These are phyloP conservation scores for Adansonia digitata DNA, from an alignment of 345 rosid species.

Conservation along the genomic window DNA sequence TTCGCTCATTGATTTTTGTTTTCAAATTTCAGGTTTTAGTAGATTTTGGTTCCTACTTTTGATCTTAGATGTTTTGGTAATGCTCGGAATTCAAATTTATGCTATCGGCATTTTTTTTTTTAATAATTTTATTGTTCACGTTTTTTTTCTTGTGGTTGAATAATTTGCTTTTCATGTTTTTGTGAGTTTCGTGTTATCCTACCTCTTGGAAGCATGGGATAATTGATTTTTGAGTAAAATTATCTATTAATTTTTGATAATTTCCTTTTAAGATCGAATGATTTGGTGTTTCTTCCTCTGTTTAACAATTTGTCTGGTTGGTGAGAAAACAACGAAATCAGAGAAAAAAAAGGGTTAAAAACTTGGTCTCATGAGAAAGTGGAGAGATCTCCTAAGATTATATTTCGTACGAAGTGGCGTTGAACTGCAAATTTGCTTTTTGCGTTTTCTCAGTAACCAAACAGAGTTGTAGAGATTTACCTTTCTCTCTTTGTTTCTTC, in stretches of 20 bases:
- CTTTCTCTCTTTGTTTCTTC: neutral
- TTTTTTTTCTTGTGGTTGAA: neutral
- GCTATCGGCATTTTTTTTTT: neutral
- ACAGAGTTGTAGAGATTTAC: slow-evolving; percentile 1
- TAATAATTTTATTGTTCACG: neutral
- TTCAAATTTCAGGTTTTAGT: neutral
- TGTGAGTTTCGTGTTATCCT: neutral
- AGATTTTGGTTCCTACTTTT: neutral
- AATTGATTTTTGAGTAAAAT: neutral
- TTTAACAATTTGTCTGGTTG: slow-evolving; percentile 5
- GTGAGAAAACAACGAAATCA: neutral
- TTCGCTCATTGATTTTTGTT: neutral
- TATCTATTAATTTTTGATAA: neutral
- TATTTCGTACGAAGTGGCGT: neutral
- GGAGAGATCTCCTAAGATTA: neutral
- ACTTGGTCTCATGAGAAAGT: neutral
- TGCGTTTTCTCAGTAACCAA: neutral
- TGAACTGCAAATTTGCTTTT: neutral
- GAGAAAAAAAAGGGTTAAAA: neutral
- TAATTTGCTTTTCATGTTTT: neutral
- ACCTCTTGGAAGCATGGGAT: neutral
- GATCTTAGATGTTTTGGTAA: neutral
- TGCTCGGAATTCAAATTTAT: neutral
- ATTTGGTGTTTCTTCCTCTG: neutral
- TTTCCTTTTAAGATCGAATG: neutral